phyloP scores from a whole-genome alignment of 306 rosid genomes.

The Prunus campanulata region DNA sequence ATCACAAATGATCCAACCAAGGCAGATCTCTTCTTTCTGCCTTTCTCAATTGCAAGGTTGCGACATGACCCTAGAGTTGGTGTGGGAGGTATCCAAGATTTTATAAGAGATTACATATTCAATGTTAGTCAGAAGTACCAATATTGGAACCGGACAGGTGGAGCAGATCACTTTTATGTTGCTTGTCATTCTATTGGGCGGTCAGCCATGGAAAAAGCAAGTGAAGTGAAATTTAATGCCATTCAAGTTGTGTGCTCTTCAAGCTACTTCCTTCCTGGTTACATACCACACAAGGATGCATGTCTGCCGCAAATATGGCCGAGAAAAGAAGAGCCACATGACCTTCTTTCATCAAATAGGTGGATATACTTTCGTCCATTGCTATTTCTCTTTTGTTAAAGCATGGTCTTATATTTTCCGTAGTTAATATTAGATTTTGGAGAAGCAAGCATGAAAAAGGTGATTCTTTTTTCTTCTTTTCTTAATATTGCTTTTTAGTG shows the following conservation, averaged over 20 bases:
- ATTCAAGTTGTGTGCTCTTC: constrained; percentile 83
- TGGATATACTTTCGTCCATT: constrained; percentile 15
- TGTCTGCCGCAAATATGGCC: constrained; percentile 85
- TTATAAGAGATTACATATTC: constrained; percentile 54
- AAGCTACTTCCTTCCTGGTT: constrained; percentile 56
- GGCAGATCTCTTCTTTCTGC: constrained; percentile 80
- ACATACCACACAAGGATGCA: constrained; percentile 69
- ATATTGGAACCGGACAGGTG: constrained; percentile 69
- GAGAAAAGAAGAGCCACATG: constrained; percentile 47
- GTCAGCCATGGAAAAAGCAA: constrained; percentile 65
- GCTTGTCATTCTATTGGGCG: constrained; percentile 87
- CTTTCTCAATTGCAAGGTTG: constrained; percentile 79
- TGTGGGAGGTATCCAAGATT: constrained; percentile 61
- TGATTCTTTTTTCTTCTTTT: not conserved
- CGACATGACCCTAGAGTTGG: constrained; percentile 67
- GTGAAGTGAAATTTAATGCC: constrained; percentile 52
- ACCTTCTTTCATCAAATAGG: constrained; percentile 61
- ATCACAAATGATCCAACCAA: constrained; percentile 50
- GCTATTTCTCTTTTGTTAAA: not conserved
- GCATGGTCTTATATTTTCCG: not conserved
- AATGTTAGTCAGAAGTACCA: constrained; percentile 54
- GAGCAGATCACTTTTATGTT: constrained; percentile 75
- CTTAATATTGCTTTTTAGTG: not conserved
- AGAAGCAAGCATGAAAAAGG: not conserved
- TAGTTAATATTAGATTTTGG: not conserved